phyloP scores from a whole-genome alignment of 2,329 filamentous ascomycete genomes.

The Parastagonospora avenae region DNA sequence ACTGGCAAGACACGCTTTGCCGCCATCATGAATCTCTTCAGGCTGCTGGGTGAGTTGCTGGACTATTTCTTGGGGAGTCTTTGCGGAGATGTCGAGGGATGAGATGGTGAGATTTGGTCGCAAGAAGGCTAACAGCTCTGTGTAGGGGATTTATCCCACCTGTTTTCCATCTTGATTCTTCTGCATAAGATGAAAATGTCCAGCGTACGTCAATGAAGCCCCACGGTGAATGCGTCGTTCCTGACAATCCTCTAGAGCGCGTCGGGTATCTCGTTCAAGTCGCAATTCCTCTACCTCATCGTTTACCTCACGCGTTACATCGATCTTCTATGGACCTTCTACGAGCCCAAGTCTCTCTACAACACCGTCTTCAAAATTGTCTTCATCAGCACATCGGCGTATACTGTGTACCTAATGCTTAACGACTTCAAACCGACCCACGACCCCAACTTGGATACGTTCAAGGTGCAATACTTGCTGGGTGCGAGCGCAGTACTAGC shows the following conservation, averaged over 20 bases:
- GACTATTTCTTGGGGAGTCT: not conserved
- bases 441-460: conserved; percentile 95
- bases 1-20: conserved; percentile 25
- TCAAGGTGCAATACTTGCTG: conserved; percentile 93
- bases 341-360: conserved; percentile 72
- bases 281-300: conserved; percentile 90
- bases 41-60: conserved; percentile 63
- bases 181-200: conserved; percentile 92
- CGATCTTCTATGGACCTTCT: conserved; percentile 83
- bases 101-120: conserved; percentile 4
- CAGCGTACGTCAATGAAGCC: conserved; percentile 66
- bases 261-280: conserved; percentile 98
- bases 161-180: conserved; percentile 91
- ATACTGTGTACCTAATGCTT: conserved; percentile 98
- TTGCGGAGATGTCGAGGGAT: conserved; percentile 1
- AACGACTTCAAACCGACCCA: conserved; percentile 97
- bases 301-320: conserved; percentile 95
- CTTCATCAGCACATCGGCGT: conserved; percentile 87
- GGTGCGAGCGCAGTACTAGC: conserved; percentile 79
- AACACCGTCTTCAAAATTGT: conserved; percentile 95
- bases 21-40: conserved; percentile 71
- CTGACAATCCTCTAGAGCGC: conserved; percentile 70
- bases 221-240: conserved; percentile 4
- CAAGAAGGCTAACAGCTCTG: conserved; percentile 29
- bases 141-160: conserved; percentile 90